Base-by-base conservation (phyloP, 2,329 filamentous ascomycete genomes). In the Diaporthe amygdali region DNA sequence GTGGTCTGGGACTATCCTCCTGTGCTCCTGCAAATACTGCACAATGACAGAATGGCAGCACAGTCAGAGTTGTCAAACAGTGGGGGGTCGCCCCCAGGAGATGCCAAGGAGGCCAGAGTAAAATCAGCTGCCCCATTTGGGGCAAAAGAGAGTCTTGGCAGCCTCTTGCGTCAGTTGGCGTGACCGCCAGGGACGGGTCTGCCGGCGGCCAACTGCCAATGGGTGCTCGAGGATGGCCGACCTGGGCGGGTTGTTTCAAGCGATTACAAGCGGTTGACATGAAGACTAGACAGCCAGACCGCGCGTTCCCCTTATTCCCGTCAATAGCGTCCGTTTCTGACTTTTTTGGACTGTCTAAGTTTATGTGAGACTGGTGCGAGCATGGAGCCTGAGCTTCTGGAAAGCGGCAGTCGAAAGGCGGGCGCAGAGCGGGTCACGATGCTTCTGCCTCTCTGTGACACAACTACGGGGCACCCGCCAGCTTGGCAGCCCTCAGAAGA, bases 151-250 rank as follows among this genome's bases (percentile, higher is more conserved):
- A 44, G 44, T 12, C 59, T 64, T 64, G 59, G 59, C 59, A 30
- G 41, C 56, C 44, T 49, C 41, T 64, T 49, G 41, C 44, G 59
- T 64, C 44, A 49, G 44, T 44, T 64, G 22, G 59, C 59, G 59
- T 64, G 59, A 64, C 59, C 59, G 59, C 59, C 44, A 49, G 59
- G 34, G 44, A 64, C 59, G 59, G 59, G 59, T 64, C 59, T 64
- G 41, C 59, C 59, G 44, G 44, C 59, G 41, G 59, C 41, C 59
- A 47, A 9, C 59, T 64, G 41, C 59, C 59, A 64, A 63, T 63
- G 41, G 59, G 41, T 27, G 59, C 30, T n/a, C 44, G 44, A 37
- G 59, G 30, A 49, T 49, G 59, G 59, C 12, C 59, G 44, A 64
- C 59, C 59, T 37, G 44, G 59, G n/a, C 59, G 44, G 59, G 7